Evolutionary conservation across 225 moss, liverwort and hornwort genomes (phyloP).

Genomic region (Antitrichia curtipendula): DNA sequence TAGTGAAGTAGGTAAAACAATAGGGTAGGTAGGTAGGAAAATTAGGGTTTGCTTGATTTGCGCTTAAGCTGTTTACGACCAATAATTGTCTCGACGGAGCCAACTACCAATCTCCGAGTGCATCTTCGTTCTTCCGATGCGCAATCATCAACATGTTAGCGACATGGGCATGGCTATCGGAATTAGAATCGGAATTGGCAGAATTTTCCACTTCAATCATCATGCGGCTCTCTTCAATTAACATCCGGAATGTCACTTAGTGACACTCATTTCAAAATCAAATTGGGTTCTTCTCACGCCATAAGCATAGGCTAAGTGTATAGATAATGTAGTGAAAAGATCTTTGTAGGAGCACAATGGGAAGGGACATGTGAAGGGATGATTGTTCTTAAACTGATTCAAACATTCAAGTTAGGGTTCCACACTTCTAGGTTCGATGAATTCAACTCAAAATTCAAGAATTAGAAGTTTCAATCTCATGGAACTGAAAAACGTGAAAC

Average conservation of each 20-base stretch:
- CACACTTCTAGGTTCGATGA: no score
- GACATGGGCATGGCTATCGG: no score
- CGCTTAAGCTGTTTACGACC: no score
- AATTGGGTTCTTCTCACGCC: neutral
- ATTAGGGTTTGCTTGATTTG: no score
- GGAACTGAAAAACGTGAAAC: neutral
- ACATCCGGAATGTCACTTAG: neutral
- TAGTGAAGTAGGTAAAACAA: no score
- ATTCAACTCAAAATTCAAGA: neutral
- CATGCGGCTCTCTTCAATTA: neutral
- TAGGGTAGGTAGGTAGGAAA: no score
- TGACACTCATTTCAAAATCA: accelerated
- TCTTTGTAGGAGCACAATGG: neutral
- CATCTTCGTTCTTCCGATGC: neutral
- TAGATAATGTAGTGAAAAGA: neutral
- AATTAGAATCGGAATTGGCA: no score
- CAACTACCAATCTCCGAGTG: neutral
- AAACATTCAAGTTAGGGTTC: neutral
- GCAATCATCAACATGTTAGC: neutral
- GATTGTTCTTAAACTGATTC: neutral
- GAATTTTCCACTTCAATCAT: neutral
- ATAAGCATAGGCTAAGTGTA: neutral
- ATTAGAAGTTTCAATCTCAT: no score
- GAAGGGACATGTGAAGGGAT: neutral
- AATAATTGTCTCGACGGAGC: no score